A percentile compares a stretch with the other conserved stretches of the same genome.
These are phyloP conservation scores for Collybia sp. DNA, from an alignment of 768 basidiomycete species.

Conservation along the genomic window DNA sequence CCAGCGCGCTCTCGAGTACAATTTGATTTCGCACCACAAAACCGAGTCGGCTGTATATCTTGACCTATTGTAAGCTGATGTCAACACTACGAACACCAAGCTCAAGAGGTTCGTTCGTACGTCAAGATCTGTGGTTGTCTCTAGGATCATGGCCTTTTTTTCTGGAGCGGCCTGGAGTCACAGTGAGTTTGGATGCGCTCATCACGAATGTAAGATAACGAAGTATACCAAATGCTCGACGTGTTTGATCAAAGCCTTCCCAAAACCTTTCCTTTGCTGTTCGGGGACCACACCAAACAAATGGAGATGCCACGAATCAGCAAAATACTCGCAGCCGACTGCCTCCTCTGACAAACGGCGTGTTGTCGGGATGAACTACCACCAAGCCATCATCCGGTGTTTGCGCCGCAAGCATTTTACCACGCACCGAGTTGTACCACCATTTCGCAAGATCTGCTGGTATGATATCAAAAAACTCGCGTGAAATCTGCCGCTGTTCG, in stretches of 20 bases:
- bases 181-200: background rate
- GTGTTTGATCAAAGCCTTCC: constrained; percentile 17
- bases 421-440: constrained; percentile 22
- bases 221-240: constrained; percentile 17
- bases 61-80: too few species aligned
- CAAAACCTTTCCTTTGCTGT: constrained; percentile 25
- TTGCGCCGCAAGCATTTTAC: background rate
- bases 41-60: too few species aligned
- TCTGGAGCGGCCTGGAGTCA: constrained; percentile 5
- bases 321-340: constrained; percentile 14
- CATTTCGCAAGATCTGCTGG: constrained; percentile 15
- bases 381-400: background rate
- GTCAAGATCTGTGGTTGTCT: constrained; percentile 22
- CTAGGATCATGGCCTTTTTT: constrained; percentile 18
- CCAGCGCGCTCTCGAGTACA: too few species aligned
- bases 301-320: constrained; percentile 21
- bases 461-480: constrained; percentile 16
- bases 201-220: background rate
- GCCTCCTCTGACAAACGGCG: constrained; percentile 9
- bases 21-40: too few species aligned
- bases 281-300: constrained; percentile 22
- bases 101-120: constrained; percentile 10
- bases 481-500: constrained; percentile 23
- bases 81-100: constrained; percentile 1
- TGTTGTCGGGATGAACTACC: constrained; percentile 18